Percentiles rank a stretch among this genome's conserved stretches.
phyloP scores from a whole-genome alignment of 345 rosid genomes.

The Rhodamnia argentea region DNA sequence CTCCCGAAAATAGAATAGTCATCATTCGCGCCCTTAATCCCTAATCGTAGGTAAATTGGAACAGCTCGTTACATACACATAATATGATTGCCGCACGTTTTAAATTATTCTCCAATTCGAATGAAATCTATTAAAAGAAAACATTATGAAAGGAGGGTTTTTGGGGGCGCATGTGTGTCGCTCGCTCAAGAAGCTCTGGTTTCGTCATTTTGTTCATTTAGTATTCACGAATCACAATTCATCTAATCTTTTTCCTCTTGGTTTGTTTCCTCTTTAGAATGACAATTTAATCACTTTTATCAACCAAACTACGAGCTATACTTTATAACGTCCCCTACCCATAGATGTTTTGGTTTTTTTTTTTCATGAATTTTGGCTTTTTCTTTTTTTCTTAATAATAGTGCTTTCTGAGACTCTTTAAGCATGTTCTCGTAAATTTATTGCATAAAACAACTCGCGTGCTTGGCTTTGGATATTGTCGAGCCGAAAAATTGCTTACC shows the following conservation, averaged over 20 bases:
- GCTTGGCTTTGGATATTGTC: neutral
- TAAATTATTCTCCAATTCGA: neutral
- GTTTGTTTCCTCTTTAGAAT: neutral
- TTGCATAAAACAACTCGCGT: neutral
- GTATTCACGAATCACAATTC: neutral
- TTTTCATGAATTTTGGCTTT: neutral
- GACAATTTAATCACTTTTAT: neutral
- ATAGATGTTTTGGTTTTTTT: too few relatives aligned
- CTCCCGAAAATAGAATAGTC: too few relatives aligned
- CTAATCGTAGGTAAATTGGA: neutral
- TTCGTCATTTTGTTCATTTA: neutral
- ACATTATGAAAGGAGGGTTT: neutral
- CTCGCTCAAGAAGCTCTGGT: neutral
- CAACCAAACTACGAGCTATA: rapidly evolving
- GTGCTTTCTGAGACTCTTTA: neutral
- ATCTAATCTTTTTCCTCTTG: neutral
- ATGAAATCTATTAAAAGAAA: neutral
- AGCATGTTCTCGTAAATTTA: neutral
- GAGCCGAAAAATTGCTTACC: neutral
- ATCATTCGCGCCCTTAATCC: neutral
- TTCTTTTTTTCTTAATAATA: neutral
- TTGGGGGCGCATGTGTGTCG: neutral
- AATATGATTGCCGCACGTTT: neutral
- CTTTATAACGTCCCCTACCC: neutral
- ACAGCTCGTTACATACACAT: neutral